Evolutionary conservation across 495 filamentous ascomycete species (phyloP).

Genomic region (Hypoxylon rickii): DNA sequence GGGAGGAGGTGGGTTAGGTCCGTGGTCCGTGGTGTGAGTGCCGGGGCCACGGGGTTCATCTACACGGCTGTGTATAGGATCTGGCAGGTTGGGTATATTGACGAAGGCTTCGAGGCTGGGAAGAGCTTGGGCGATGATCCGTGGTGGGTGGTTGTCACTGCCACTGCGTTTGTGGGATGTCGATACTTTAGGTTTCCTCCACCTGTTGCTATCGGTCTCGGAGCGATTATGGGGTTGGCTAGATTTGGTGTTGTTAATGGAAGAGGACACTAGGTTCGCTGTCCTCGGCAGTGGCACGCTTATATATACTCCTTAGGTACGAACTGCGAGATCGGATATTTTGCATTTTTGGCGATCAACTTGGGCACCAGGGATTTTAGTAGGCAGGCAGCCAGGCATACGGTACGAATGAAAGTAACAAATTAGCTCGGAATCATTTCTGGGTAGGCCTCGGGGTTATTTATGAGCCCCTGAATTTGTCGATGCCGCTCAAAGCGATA

Average conservation of each 20-base stretch:
- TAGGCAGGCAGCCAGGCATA: no score
- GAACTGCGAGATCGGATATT: no score
- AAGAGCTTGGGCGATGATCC: slow-evolving; percentile 65
- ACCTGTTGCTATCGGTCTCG: slow-evolving; percentile 66
- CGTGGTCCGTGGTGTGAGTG: slow-evolving; percentile 71
- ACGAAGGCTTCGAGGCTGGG: slow-evolving; percentile 56
- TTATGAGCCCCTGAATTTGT: slow-evolving; percentile 74
- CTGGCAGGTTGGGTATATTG: slow-evolving; percentile 76
- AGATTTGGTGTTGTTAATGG: slow-evolving; percentile 62
- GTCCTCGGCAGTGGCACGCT: no score
- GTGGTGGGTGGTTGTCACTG: slow-evolving; percentile 76
- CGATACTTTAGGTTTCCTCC: slow-evolving; percentile 65
- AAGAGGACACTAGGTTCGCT: no score
- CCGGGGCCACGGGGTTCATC: slow-evolving; percentile 75
- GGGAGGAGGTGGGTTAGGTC: slow-evolving; percentile 58
- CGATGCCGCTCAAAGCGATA: slow-evolving; percentile 64
- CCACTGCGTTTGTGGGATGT: slow-evolving; percentile 65
- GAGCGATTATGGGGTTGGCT: slow-evolving; percentile 65
- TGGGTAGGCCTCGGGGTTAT: no score
- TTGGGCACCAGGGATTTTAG: no score
- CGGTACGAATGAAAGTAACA: no score
- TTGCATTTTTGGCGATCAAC: no score
- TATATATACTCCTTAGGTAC: no score
- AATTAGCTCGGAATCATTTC: no score
- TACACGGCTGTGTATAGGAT: slow-evolving; percentile 87